These are phyloP conservation scores for Aethionema arabicum DNA, from an alignment of 345 rosid species.

Conservation along the genomic window DNA sequence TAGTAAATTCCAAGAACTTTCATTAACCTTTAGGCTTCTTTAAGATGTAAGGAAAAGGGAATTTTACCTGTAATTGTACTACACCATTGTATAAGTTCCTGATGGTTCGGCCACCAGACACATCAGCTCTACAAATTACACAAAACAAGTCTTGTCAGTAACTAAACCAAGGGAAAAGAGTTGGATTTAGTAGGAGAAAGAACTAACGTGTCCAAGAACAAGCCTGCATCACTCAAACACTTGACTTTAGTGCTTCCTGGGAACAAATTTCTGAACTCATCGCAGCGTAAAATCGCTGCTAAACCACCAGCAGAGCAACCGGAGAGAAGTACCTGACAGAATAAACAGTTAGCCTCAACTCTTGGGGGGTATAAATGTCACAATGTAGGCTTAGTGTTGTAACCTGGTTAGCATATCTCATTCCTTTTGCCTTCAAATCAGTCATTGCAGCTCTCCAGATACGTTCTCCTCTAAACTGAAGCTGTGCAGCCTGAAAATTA, in stretches of 20 bases:
- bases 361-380: conserved; percentile 6
- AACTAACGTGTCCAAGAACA: conserved; percentile 87
- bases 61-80: conserved; percentile 74
- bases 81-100: conserved; percentile 73
- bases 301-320: conserved; percentile 98
- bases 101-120: conserved; percentile 82
- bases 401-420: conserved; percentile 79
- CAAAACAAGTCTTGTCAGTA: conserved; percentile 26
- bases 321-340: conserved; percentile 79
- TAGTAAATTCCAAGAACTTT: conserved; percentile 17
- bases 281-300: conserved; percentile 86
- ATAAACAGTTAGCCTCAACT: conserved; percentile 11
- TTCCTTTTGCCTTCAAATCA: conserved; percentile 77
- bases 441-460: conserved; percentile 91
- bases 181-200: background rate
- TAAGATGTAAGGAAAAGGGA: background rate
- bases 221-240: conserved; percentile 96
- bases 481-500: conserved; percentile 59
- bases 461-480: conserved; percentile 90
- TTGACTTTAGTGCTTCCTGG: conserved; percentile 70
- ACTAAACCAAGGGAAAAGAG: conserved; percentile 7
- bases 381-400: conserved; percentile 10
- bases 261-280: conserved; percentile 74
- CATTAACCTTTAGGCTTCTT: conserved; percentile 2
- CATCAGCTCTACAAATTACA: conserved; percentile 55